A percentile compares a stretch with the other conserved stretches of the same genome.
Evolutionary conservation across 1,284 basidiomycete genomes (phyloP).

Genomic region (Heterobasidion parviporum): DNA sequence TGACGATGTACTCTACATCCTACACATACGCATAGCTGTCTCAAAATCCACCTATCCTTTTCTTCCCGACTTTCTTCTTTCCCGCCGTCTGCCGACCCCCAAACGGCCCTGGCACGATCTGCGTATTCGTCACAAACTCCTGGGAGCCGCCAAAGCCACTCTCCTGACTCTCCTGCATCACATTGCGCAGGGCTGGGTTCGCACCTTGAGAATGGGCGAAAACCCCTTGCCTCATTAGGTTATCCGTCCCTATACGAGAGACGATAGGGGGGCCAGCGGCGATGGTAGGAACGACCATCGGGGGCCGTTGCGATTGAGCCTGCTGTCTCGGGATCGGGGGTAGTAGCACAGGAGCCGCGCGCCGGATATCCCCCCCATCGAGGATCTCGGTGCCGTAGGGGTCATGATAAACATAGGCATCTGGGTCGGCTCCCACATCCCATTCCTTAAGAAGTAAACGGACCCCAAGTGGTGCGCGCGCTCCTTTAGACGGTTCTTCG

Average conservation of each 20-base stretch:
- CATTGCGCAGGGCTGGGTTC: constrained; percentile 4
- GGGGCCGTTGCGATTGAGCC: constrained; percentile 18
- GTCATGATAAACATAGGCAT: constrained; percentile 43
- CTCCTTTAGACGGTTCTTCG: not conserved
- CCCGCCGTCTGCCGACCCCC: constrained; percentile 45
- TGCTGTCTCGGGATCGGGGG: not conserved
- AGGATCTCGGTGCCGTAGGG: constrained; percentile 34
- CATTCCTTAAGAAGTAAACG: constrained; percentile 60
- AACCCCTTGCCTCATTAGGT: constrained; percentile 1
- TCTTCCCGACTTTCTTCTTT: constrained; percentile 60
- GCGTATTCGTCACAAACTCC: constrained; percentile 50
- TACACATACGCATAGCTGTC: not conserved
- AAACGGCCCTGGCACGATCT: constrained; percentile 62
- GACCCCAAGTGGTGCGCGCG: constrained; percentile 36
- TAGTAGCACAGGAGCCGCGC: not conserved
- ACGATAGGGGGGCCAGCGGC: constrained; percentile 10
- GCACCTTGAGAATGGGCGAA: not conserved
- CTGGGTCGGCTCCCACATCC: constrained; percentile 45
- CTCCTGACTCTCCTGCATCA: not conserved
- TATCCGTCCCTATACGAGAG: not conserved
- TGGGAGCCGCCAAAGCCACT: constrained; percentile 26
- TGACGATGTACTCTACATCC: not conserved
- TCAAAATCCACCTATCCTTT: constrained; percentile 70
- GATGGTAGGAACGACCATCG: constrained; percentile 23
- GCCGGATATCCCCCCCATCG: constrained; percentile 14